Base-by-base conservation (phyloP, 441 rosid species). In the Rhodomyrtus psidioides region DNA sequence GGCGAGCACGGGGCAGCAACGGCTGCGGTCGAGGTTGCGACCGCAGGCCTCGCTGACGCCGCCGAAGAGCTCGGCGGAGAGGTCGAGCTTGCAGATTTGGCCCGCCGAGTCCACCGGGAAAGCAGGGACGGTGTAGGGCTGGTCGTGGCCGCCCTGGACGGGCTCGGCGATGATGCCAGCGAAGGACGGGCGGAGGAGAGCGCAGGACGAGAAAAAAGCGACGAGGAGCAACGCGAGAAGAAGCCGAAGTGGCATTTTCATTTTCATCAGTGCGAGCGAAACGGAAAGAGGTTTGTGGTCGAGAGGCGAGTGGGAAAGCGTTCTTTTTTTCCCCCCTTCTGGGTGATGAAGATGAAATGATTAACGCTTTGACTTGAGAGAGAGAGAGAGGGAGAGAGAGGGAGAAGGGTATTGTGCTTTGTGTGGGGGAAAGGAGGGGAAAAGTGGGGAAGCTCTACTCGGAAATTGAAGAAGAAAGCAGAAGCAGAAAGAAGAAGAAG, bases 41-140 rank as follows among this genome's bases (percentile, higher is more conserved):
- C 98, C 94, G 86, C 99, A 97, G 1, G 99, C 99, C 28, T 92
- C 95, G 84, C 91, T 93, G 55, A 97, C 99, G 7, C 99, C 99
- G 44, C 99, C 99, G 87, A 97, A 97, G 30, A 97, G 96, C 92
- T 97, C 99, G 44, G 92, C 97, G 0, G 99, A 96, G 87, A 97
- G 95, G 95, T 97, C 98, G 49, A 96, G 93, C 26, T 93, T 91
- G 91, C 99, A 97, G 85, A 89, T 90, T 82, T 94, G 95, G 83
- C 94, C 92, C 81, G 94, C 90, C 0, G 96, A 93, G 85, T 93
- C 96, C 42, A 86, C 93, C 0, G 98, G 99, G 84, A 94, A 92
- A 39, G 99, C 97, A 3, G 98, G 98, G 85, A 96, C 98, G 23
- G 96, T 94, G 86, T 93, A 94, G 46, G 96, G 92, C 82, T 91